Evolutionary conservation across 768 basidiomycete genomes (phyloP).

Genomic region (Leccinum broughii): DNA sequence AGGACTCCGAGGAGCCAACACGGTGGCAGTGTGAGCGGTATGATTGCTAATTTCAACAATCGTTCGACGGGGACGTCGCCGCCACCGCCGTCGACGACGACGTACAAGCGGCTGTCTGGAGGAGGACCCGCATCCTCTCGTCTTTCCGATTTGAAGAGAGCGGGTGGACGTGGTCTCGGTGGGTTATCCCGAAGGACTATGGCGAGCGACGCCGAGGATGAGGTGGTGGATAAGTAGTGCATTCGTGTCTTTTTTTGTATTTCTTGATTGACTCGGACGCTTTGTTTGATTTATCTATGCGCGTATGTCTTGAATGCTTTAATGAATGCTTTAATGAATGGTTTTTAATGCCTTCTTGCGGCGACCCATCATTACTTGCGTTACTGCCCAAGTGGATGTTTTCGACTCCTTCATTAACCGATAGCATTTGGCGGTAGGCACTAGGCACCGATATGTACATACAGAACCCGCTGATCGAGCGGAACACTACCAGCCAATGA

Average conservation of each 20-base stretch:
- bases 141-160: constrained; percentile 33
- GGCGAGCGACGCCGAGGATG: constrained; percentile 84
- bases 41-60: constrained; percentile 59
- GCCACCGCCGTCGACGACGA: constrained; percentile 35
- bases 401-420: no score
- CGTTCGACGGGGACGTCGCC: constrained; percentile 41
- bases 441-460: no score
- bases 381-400: no score
- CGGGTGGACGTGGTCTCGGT: constrained; percentile 46
- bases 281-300: not conserved
- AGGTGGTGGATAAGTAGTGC: constrained; percentile 45
- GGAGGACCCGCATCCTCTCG: constrained; percentile 13
- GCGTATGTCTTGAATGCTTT: not conserved
- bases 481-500: no score
- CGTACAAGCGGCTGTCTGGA: constrained; percentile 49
- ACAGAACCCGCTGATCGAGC: no score
- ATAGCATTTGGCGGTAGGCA: no score
- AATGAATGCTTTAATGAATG: not conserved
- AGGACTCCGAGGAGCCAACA: constrained; percentile 47
- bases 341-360: not conserved
- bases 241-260: not conserved
- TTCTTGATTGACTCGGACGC: not conserved
- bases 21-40: constrained; percentile 49
- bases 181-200: constrained; percentile 72
- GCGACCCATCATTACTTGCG: not conserved